Evolutionary conservation across 495 filamentous ascomycete species (phyloP), one percentile per base, ranked within the genome.

Genomic region (Cryomyces minteri): DNA sequence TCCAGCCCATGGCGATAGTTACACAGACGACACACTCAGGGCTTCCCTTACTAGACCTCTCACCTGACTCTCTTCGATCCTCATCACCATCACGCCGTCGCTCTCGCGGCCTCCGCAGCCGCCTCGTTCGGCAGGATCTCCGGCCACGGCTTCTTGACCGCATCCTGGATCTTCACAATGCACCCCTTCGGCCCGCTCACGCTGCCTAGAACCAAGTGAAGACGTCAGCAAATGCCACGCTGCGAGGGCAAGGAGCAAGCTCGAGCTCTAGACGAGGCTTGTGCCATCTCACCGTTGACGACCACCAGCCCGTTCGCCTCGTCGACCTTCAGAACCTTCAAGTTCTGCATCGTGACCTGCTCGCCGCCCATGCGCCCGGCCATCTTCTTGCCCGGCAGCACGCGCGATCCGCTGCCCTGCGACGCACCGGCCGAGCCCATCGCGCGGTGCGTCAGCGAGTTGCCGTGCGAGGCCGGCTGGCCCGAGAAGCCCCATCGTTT

Each of bases 381-480:
- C 90, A 98, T 98, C 63, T 83, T 84, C 77, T 98, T 98, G 43
- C 90, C 90, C 0, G 90, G 90, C 48, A 80, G 73, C 38, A 98
- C 90, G 54, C 90, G 70, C 39, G 84, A 90, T 60, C 90, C 90
- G 59, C 82, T 77, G 51, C 90, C 90, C 62, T 98, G 90, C 54
- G 78, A 78, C 34, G 78, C 83, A 51, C 90, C 90, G 9, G 74
- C 67, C 4, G 83, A 87, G 68, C 90, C 90, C 68, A 94, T 80
- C 3, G 81, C 77, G 55, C 90, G 73, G 68, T 98, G 90, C 41
- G 80, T 84, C 63, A 83, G 73, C 54, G 88, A 94, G 53, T 86
- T 85, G 73, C 90, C 90, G 66, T 98, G 90, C 54, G 80, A 87
- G 43, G 87, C 85, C 51, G 78, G 80, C 67, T 98, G 90, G 49